These are phyloP conservation scores for Pleurostoma richardsiae DNA, from an alignment of 2,329 filamentous ascomycete genomes.

Conservation along the genomic window DNA sequence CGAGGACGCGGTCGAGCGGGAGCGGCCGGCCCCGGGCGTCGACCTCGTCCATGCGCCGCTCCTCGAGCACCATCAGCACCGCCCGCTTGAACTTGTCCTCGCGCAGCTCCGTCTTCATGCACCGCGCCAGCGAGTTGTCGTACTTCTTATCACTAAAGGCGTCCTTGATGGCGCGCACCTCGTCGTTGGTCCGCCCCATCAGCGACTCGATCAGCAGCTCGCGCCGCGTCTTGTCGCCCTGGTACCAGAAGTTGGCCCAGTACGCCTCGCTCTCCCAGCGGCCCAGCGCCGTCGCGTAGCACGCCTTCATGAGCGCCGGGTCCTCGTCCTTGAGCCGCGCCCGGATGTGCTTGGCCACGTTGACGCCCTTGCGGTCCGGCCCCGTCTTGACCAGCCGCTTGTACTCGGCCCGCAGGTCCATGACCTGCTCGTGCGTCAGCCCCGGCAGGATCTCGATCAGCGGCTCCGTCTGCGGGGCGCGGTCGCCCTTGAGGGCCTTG, in stretches of 20 bases:
- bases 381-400: constrained; percentile 84
- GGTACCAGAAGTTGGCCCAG: constrained; percentile 98
- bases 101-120: constrained; percentile 89
- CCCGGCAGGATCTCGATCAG: constrained; percentile 81
- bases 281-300: constrained; percentile 84
- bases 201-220: constrained; percentile 90
- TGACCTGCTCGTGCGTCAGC: constrained; percentile 80
- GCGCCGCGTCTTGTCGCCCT: constrained; percentile 74
- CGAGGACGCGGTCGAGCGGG: constrained; percentile 51
- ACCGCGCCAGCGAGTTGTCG: constrained; percentile 70
- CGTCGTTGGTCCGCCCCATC: constrained; percentile 85
- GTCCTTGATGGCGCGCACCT: constrained; percentile 81
- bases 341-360: constrained; percentile 81
- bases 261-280: constrained; percentile 91
- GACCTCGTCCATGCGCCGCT: constrained; percentile 74
- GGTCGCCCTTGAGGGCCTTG: constrained; percentile 64
- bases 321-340: constrained; percentile 68
- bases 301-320: constrained; percentile 79
- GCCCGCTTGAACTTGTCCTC: constrained; percentile 95
- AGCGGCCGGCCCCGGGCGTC: constrained; percentile 58
- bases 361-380: constrained; percentile 68
- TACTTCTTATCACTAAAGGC: constrained; percentile 92
- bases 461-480: constrained; percentile 60
- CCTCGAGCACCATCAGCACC: constrained; percentile 78
- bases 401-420: constrained; percentile 83